Percentiles rank a stretch among this genome's conserved stretches.
Evolutionary conservation across 2,329 filamentous ascomycete species (phyloP).

Genomic region (Aspergillus neoniger): DNA sequence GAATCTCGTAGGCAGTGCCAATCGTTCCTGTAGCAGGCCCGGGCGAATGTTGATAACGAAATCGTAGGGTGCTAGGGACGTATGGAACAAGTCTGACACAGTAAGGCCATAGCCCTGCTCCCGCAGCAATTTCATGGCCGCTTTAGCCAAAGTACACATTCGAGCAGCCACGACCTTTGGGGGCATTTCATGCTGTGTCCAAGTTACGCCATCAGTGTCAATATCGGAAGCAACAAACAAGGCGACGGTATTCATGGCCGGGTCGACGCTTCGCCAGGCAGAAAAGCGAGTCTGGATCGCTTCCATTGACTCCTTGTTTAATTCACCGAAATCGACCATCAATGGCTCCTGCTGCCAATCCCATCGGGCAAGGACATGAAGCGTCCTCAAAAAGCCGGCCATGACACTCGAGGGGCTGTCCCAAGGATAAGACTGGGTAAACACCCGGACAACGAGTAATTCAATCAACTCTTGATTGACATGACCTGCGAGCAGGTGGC

Average conservation of each 20-base stretch:
- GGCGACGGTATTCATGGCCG: conserved; percentile 78
- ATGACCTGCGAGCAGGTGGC: conserved; percentile 76
- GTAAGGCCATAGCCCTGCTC: conserved; percentile 57
- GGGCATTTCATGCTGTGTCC: conserved; percentile 70
- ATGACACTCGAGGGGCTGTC: conserved; percentile 71
- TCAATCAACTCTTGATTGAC: conserved; percentile 81
- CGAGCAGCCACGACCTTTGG: conserved; percentile 81
- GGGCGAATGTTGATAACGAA: conserved; percentile 73
- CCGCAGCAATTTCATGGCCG: conserved; percentile 66
- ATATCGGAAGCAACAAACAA: conserved; percentile 80
- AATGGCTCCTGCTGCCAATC: conserved; percentile 87
- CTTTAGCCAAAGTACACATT: conserved; percentile 78
- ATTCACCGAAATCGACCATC: conserved; percentile 70
- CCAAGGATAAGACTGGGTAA: conserved; percentile 82
- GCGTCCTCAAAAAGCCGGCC: conserved; percentile 77
- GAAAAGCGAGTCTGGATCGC: conserved; percentile 71
- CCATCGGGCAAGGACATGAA: conserved; percentile 81
- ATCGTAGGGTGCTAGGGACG: conserved; percentile 76
- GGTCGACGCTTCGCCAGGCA: conserved; percentile 85
- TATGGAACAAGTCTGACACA: conserved; percentile 67
- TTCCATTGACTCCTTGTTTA: conserved; percentile 63
- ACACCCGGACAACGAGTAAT: conserved; percentile 74
- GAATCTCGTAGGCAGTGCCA: conserved; percentile 53
- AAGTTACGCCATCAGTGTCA: conserved; percentile 76
- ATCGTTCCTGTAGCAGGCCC: conserved; percentile 49